These are phyloP conservation scores for Globisporangium echinulatum DNA, from an alignment of 352 stramenopile genomes.

Conservation along the genomic window DNA sequence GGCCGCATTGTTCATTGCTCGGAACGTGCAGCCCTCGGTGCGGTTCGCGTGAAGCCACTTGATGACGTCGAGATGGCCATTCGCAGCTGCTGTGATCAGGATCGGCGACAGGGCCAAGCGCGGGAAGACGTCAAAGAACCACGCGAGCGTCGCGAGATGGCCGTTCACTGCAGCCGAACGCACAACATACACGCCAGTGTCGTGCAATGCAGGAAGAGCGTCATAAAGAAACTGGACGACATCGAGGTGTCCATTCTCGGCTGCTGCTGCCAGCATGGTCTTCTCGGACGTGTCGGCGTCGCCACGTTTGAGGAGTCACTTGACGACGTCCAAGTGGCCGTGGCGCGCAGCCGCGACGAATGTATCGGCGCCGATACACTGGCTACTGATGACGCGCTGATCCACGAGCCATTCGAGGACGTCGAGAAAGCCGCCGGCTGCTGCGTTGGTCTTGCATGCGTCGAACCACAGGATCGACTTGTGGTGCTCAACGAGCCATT, in stretches of 20 bases:
- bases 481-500: background rate
- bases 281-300: background rate
- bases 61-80: background rate
- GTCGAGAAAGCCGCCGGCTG: background rate
- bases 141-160: constrained; percentile 8
- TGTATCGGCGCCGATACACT: background rate
- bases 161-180: background rate
- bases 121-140: constrained; percentile 1
- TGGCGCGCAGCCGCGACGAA: background rate
- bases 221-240: background rate
- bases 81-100: constrained; percentile 6
- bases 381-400: background rate
- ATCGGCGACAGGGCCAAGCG: constrained; percentile 4
- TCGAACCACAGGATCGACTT: background rate
- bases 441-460: background rate
- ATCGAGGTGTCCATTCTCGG: background rate
- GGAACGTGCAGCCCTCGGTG: background rate
- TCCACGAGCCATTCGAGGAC: constrained; percentile 1
- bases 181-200: background rate
- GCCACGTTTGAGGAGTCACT: background rate
- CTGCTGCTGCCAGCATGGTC: background rate
- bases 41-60: constrained; percentile 4
- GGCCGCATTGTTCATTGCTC: background rate
- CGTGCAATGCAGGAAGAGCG: background rate
- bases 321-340: background rate